Percentiles rank a stretch among this genome's conserved stretches.
Conservation (phyloP, 2,329 filamentous ascomycete genomes). For the Pyrenochaeta sp. region DNA sequence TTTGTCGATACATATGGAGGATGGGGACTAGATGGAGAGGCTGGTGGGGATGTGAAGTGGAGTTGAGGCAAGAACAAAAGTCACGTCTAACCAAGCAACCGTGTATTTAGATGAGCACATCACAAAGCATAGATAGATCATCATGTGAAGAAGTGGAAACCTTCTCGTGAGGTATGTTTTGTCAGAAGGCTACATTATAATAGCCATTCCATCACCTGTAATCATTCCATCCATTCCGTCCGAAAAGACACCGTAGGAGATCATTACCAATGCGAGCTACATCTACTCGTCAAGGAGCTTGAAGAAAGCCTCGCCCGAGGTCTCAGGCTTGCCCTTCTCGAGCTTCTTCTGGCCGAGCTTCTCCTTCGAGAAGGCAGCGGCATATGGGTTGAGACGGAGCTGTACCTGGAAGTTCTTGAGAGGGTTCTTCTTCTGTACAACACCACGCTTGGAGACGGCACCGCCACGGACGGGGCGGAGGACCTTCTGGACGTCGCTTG, state of each 20-base stretch:
- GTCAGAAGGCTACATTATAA: conserved; percentile 39
- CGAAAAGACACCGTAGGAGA: conserved; percentile 36
- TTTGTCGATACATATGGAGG: conserved; percentile 48
- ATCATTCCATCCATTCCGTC: conserved; percentile 29
- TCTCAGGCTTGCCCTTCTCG: conserved; percentile 68
- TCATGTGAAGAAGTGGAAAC: conserved; percentile 23
- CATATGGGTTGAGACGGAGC: conserved; percentile 98
- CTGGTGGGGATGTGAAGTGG: conserved; percentile 35
- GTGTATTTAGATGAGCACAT: neutral
- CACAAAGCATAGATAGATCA: neutral
- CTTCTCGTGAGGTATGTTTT: conserved; percentile 34
- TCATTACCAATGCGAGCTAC: conserved; percentile 31
- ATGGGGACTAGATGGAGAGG: conserved; percentile 37
- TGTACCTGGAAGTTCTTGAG: conserved; percentile 98
- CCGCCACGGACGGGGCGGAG: conserved; percentile 91
- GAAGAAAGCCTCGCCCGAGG: conserved; percentile 62
- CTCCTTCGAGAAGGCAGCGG: conserved; percentile 86
- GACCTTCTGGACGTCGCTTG: conserved; percentile 95
- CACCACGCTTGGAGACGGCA: conserved; percentile 85
- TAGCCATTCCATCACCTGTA: conserved; percentile 32
- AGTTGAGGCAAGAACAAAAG: conserved; percentile 8
- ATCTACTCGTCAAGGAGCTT: conserved; percentile 57
- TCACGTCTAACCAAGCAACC: no score
- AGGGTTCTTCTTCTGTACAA: conserved; percentile 99
- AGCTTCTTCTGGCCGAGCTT: conserved; percentile 78